phyloP scores from a whole-genome alignment of 345 rosid genomes.

The Syzygium oleosum region DNA sequence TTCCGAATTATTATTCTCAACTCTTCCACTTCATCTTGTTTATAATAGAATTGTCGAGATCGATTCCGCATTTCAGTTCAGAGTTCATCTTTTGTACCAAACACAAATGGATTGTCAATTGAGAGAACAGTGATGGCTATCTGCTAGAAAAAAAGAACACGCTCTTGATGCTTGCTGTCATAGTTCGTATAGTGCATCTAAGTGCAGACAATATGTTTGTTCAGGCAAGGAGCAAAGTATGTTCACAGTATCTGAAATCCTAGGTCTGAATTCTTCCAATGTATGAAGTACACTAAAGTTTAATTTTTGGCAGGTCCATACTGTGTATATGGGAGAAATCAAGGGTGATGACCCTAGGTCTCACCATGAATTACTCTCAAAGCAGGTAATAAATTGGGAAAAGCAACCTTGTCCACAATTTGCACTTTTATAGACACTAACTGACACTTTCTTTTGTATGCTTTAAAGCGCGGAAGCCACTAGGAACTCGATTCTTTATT shows the following conservation, averaged over 20 bases:
- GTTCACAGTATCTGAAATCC: neutral
- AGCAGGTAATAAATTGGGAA: slow-evolving; percentile 20
- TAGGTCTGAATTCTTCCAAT: no score
- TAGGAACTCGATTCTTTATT: slow-evolving; percentile 30
- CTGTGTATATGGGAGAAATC: slow-evolving; percentile 41
- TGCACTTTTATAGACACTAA: neutral
- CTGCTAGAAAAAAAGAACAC: no score
- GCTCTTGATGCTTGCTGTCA: neutral
- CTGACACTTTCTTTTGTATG: neutral
- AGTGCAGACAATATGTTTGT: neutral
- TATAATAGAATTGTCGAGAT: neutral
- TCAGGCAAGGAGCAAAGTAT: neutral
- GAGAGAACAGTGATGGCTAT: neutral
- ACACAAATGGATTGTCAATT: neutral
- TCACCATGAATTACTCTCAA: slow-evolving; percentile 26
- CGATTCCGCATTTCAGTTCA: neutral
- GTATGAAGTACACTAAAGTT: neutral
- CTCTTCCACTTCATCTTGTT: neutral
- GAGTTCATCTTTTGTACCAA: neutral
- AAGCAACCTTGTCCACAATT: no score
- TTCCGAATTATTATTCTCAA: no score
- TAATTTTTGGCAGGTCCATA: slow-evolving; percentile 12
- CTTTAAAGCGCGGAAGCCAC: slow-evolving; percentile 32
- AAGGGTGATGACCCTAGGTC: slow-evolving; percentile 26
- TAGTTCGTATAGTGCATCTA: neutral